A percentile compares a stretch with the other conserved stretches of the same genome.
Evolutionary conservation across 257 asterid genomes (phyloP).

Genomic region (Primulina tabacum): DNA sequence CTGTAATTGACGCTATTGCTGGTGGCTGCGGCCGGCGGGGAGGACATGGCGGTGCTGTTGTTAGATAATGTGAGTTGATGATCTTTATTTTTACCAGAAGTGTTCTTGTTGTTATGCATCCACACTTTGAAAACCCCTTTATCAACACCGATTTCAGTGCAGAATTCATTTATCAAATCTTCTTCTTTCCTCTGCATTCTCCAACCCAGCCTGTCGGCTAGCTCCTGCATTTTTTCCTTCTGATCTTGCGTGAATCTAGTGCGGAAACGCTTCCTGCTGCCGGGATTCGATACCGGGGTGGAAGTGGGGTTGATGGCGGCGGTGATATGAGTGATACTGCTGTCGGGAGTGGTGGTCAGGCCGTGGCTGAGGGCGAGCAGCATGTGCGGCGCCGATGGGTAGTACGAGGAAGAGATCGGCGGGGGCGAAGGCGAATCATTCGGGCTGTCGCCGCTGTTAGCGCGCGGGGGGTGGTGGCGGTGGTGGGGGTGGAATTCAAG

Average conservation of each 20-base stretch:
- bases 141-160: conserved; percentile 27
- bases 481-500: conserved; percentile 21
- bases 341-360: neutral
- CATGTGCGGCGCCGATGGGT: conserved; percentile 59
- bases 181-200: conserved; percentile 32
- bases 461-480: conserved; percentile 14
- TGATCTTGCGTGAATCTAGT: conserved; percentile 32
- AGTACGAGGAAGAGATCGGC: conserved; percentile 50
- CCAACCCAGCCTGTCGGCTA: conserved; percentile 32
- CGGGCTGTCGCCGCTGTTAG: conserved; percentile 28
- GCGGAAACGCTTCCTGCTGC: conserved; percentile 27
- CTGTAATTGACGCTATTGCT: neutral
- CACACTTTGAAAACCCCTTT: conserved; percentile 32
- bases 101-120: conserved; percentile 41
- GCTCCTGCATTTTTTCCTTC: conserved; percentile 31
- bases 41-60: neutral
- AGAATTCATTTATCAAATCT: conserved; percentile 22
- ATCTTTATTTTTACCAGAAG: conserved; percentile 20
- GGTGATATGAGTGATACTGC: neutral
- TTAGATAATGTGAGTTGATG: neutral
- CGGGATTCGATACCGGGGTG: conserved; percentile 3
- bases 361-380: conserved; percentile 45
- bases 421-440: conserved; percentile 46
- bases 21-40: neutral
- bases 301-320: neutral